Conservation (phyloP, 495 filamentous ascomycete species). For the Xylaria palmicola region DNA sequence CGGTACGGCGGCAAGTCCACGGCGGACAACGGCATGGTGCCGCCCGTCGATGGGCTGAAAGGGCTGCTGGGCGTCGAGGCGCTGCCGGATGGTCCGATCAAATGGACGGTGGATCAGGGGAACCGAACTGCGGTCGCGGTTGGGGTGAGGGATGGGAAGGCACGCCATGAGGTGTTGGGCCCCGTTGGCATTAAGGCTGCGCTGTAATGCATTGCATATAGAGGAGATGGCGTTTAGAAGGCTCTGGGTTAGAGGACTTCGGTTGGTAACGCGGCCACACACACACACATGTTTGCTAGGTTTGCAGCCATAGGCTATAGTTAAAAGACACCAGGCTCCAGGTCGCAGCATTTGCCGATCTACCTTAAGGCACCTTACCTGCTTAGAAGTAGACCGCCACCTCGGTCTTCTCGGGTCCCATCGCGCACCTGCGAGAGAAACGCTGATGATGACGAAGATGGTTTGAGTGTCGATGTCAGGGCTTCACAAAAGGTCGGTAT, state of each 20-base stretch:
- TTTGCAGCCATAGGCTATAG: no score
- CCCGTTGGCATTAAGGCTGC: background rate
- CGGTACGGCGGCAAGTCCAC: slow-evolving; percentile 2
- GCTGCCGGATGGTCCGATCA: slow-evolving; percentile 6
- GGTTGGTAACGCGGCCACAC: background rate
- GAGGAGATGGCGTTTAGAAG: background rate
- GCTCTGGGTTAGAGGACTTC: background rate
- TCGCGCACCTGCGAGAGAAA: no score
- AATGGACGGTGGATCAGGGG: slow-evolving; percentile 6
- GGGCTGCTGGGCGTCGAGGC: background rate
- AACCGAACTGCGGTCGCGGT: slow-evolving; percentile 5
- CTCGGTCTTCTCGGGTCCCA: no score
- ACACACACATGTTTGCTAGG: no score
- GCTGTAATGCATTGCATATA: background rate
- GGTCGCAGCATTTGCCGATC: background rate
- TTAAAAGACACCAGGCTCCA: background rate
- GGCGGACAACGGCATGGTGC: background rate
- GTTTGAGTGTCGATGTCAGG: background rate
- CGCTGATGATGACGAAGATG: background rate
- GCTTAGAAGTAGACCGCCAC: no score
- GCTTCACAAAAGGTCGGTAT: background rate
- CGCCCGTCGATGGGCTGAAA: background rate
- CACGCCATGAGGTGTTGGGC: background rate
- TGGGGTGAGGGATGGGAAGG: background rate
- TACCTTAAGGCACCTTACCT: no score